A percentile compares a stretch with the other conserved stretches of the same genome.
Evolutionary conservation across 805 yeast species (phyloP).

Genomic region (Candida montana): DNA sequence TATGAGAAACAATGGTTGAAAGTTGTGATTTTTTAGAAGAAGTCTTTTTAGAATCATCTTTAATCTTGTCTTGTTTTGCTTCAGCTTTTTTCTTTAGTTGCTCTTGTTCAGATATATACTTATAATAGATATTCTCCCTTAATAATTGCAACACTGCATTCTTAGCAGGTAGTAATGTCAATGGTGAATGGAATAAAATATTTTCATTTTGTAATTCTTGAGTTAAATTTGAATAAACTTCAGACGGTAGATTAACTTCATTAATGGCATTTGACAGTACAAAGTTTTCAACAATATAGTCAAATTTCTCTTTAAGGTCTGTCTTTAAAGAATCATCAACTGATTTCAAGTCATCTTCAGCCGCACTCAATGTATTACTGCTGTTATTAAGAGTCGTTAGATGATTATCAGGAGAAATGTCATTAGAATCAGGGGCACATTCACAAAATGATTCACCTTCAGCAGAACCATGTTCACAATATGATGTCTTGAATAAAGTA

Average conservation of each 20-base stretch:
- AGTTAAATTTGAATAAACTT: constrained; percentile 28
- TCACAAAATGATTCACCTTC: constrained; percentile 14
- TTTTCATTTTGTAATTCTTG: constrained; percentile 21
- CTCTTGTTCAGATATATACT: constrained; percentile 24
- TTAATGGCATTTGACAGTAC: constrained; percentile 37
- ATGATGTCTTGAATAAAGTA: constrained; percentile 10
- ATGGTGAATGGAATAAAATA: constrained; percentile 30
- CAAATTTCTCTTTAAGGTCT: constrained; percentile 30
- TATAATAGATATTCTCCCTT: constrained; percentile 29
- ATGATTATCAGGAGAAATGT: too few species aligned
- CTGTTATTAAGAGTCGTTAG: too few species aligned
- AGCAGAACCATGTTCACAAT: constrained; percentile 5
- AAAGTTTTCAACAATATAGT: constrained; percentile 34
- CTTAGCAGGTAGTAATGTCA: constrained; percentile 26
- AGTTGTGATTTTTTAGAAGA: background rate
- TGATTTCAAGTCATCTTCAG: constrained; percentile 17
- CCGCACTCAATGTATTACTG: background rate
- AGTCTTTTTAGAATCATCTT: too few species aligned
- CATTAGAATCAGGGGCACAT: background rate
- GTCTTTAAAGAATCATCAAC: constrained; percentile 16
- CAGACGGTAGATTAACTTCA: constrained; percentile 45
- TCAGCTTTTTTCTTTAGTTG: constrained; percentile 10
- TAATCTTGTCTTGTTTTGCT: background rate
- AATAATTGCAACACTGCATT: constrained; percentile 28
- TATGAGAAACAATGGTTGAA: background rate